Percentiles rank a stretch among this genome's conserved stretches.
These are phyloP conservation scores for Clarireedia monteithiana DNA, from an alignment of 2,329 filamentous ascomycete species.

Conservation along the genomic window DNA sequence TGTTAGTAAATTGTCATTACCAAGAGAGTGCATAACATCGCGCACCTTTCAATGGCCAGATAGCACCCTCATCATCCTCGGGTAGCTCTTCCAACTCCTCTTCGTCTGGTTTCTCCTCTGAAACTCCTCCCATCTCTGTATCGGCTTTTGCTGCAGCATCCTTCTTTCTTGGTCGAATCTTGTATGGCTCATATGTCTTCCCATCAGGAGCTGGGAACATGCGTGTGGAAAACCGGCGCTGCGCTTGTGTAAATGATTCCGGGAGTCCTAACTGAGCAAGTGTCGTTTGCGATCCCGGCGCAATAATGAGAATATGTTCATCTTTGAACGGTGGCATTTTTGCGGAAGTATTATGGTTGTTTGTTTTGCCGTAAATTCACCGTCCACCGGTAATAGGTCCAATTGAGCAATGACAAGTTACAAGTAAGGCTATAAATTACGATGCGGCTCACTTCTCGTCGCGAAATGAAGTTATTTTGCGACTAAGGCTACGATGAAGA, in stretches of 20 bases:
- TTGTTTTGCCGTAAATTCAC: neutral
- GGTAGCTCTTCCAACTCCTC: conserved; percentile 47
- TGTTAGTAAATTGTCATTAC: conserved; percentile 9
- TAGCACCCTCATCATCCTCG: conserved; percentile 78
- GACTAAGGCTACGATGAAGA: too few relatives aligned
- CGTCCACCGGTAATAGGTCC: neutral
- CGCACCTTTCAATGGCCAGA: conserved; percentile 69
- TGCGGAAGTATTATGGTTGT: neutral
- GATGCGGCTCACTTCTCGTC: too few relatives aligned
- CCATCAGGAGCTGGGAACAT: conserved; percentile 80
- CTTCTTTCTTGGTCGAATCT: conserved; percentile 61
- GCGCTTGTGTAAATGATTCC: conserved; percentile 66
- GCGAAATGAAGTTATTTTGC: too few relatives aligned
- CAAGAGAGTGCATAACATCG: conserved; percentile 3
- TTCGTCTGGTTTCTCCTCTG: conserved; percentile 30
- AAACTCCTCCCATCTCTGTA: conserved; percentile 27
- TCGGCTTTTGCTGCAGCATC: conserved; percentile 26
- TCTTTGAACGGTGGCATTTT: conserved; percentile 28
- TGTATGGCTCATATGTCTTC: conserved; percentile 74
- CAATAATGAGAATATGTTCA: conserved; percentile 34
- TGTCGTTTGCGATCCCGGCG: conserved; percentile 34
- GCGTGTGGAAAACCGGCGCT: conserved; percentile 77
- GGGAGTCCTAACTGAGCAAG: conserved; percentile 29
- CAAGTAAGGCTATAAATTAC: neutral
- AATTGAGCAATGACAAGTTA: neutral